phyloP scores from a whole-genome alignment of 495 filamentous ascomycete genomes.

The Aspergillus nanangensis region DNA sequence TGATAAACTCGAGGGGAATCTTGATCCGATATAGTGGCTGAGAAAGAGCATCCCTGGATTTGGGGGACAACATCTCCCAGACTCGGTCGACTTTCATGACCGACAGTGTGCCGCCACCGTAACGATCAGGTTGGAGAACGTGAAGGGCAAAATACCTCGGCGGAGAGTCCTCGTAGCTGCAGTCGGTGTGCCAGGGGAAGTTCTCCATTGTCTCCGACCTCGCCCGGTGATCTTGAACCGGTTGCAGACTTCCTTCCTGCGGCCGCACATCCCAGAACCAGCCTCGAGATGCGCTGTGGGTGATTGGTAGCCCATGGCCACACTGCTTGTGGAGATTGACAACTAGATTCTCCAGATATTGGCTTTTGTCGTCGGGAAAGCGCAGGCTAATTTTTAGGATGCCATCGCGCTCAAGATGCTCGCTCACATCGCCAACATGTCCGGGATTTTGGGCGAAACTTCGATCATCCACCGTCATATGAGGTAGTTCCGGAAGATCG shows the following conservation, averaged over 20 bases:
- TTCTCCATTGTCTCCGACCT: conserved; percentile 30
- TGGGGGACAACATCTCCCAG: conserved; percentile 14
- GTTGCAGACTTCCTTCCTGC: conserved; percentile 2
- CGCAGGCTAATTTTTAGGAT: conserved; percentile 22
- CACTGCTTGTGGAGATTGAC: conserved; percentile 21
- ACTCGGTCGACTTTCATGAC: conserved; percentile 23
- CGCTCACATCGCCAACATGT: conserved; percentile 1
- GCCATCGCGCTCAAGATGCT: conserved; percentile 4
- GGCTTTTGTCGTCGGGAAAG: conserved; percentile 21
- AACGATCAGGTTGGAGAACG: conserved; percentile 29
- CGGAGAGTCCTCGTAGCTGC: conserved; percentile 31
- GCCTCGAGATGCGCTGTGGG: conserved; percentile 29
- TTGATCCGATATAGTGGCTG: conserved; percentile 20
- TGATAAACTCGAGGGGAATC: conserved; percentile 33
- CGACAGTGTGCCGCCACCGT: conserved; percentile 33
- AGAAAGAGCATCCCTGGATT: conserved; percentile 12
- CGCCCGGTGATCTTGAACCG: conserved; percentile 17
- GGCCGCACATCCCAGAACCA: conserved; percentile 36
- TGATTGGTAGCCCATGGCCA: conserved; percentile 25
- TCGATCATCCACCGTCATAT: background rate
- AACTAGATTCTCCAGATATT: conserved; percentile 25
- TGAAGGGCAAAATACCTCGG: conserved; percentile 38
- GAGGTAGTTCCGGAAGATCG: background rate
- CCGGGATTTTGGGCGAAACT: background rate
- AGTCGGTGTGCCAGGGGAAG: conserved; percentile 44